These are phyloP conservation scores for Xylaria sp. DNA, from an alignment of 2,329 filamentous ascomycete genomes.

Conservation along the genomic window DNA sequence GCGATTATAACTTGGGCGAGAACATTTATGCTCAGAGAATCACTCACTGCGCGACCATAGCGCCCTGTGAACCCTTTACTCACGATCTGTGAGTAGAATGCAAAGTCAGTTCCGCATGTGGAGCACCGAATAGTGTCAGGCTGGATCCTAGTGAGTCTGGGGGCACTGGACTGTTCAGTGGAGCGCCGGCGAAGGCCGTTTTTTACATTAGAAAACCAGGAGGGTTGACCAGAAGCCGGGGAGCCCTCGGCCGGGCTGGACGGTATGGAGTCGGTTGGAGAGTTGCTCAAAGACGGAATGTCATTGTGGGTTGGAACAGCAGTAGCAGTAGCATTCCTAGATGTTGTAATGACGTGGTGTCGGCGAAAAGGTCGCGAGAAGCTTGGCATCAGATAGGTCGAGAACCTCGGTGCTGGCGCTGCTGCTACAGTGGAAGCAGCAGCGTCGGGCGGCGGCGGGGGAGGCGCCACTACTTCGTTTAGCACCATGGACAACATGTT, in stretches of 20 bases:
- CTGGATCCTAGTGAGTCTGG: conserved; percentile 54
- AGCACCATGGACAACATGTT: conserved; percentile 46
- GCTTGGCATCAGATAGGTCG: conserved; percentile 63
- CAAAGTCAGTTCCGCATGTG: conserved; percentile 69
- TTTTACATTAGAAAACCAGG: conserved; percentile 42
- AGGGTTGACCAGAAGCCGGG: conserved; percentile 42
- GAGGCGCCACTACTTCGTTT: conserved; percentile 39
- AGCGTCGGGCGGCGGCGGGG: conserved; percentile 15
- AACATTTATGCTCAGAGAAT: background rate
- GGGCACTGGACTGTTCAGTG: conserved; percentile 30
- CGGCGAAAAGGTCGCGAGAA: conserved; percentile 60
- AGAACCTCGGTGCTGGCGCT: conserved; percentile 54
- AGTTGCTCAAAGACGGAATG: conserved; percentile 51
- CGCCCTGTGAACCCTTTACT: conserved; percentile 74
- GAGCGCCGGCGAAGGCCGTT: conserved; percentile 32
- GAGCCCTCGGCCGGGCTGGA: conserved; percentile 44
- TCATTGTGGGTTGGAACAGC: conserved; percentile 39
- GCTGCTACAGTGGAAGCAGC: conserved; percentile 19
- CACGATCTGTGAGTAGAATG: conserved; percentile 69
- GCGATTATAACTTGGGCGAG: background rate
- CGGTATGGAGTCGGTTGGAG: conserved; percentile 50
- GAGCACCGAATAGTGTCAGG: conserved; percentile 69
- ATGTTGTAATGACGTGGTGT: conserved; percentile 50
- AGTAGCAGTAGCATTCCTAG: conserved; percentile 34
- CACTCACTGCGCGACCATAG: conserved; percentile 63